phyloP scores from a whole-genome alignment of 2,329 filamentous ascomycete genomes.

The Periglandula ipomoeae region DNA sequence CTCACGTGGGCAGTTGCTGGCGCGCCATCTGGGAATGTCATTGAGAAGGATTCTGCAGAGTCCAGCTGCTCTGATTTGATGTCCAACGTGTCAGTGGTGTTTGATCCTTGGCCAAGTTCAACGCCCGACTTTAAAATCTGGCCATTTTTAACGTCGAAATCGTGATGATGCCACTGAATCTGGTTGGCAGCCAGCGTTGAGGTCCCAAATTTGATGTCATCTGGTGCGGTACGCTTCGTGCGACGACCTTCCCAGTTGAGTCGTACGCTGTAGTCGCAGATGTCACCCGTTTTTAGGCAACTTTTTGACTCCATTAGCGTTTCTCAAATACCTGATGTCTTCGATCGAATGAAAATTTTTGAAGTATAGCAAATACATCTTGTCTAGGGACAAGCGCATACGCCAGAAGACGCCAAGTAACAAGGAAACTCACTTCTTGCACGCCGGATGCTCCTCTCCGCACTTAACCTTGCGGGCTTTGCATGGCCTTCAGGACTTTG shows the following conservation, averaged over 20 bases:
- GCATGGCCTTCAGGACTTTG: constrained; percentile 51
- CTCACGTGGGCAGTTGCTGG: background rate
- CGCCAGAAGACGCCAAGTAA: background rate
- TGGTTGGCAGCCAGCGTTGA: background rate
- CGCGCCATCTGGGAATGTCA: background rate
- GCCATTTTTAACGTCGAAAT: background rate
- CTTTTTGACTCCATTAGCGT: constrained; percentile 18
- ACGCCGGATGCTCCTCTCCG: constrained; percentile 66
- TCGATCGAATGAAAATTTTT: too few species aligned
- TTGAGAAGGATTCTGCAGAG: background rate
- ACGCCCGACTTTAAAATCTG: background rate
- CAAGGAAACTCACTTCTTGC: constrained; percentile 45
- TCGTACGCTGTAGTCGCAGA: constrained; percentile 72
- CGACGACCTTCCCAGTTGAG: constrained; percentile 69
- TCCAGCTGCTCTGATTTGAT: background rate
- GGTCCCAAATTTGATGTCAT: background rate
- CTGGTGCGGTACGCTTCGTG: constrained; percentile 10
- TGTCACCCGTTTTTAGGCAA: constrained; percentile 61
- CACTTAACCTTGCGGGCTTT: constrained; percentile 68
- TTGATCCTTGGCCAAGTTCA: background rate
- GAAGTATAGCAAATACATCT: background rate
- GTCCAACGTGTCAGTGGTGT: background rate
- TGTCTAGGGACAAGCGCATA: background rate
- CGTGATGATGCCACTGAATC: constrained; percentile 3
- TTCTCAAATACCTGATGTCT: too few species aligned